Evolutionary conservation across 2,329 filamentous ascomycete species (phyloP), one percentile per base, ranked within the genome.

Genomic region (Colletotrichum sp.): DNA sequence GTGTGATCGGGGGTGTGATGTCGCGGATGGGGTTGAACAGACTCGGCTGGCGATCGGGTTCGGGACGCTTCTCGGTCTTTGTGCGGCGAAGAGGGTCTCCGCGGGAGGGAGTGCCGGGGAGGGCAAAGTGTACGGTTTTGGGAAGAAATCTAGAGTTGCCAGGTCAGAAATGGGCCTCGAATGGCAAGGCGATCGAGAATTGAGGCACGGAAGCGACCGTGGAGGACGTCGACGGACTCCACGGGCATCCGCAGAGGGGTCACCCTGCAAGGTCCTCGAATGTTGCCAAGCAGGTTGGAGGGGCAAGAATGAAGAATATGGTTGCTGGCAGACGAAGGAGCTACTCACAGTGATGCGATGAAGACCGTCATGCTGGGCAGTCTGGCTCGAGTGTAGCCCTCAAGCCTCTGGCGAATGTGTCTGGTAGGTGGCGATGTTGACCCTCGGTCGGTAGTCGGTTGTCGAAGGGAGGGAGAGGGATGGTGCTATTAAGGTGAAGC

Each of bases 111-210:
- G 88, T 89, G 52, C 89, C 89, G 13, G 92, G 91, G 72, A 95
- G 89, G 80, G 93, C 93, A 84, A 99, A 99, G 84, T 98, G 93
- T 81, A 98, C 90, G 55, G 96, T 99, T 84, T 98, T 96, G 39
- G 96, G 96, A 44, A 98, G 91, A 83, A 98, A 98, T 73, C 96
- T 98, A 82, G 57, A 73, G 68, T 61, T 6, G 32, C 39, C 27
- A 71, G 27, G 36, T 75, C 69, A 78, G 76, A 55, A 6, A n/a
- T 1, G 3, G 30, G 52, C 39, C 39, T 73, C 25, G 9, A 61
- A 29, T 55, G 25, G 16, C 15, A 49, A 57, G 44, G 32, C 66
- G 16, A 49, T 27, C 25, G 30, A 34, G n/a, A 16, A 16, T 34
- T 64, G 19, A 29, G 69, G 32, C 59, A 34, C 59, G 27, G 27